Percentiles rank a stretch among this genome's conserved stretches.
These are phyloP conservation scores for Fraxinus angustifolia DNA, from an alignment of 305 asterid genomes.

Conservation along the genomic window DNA sequence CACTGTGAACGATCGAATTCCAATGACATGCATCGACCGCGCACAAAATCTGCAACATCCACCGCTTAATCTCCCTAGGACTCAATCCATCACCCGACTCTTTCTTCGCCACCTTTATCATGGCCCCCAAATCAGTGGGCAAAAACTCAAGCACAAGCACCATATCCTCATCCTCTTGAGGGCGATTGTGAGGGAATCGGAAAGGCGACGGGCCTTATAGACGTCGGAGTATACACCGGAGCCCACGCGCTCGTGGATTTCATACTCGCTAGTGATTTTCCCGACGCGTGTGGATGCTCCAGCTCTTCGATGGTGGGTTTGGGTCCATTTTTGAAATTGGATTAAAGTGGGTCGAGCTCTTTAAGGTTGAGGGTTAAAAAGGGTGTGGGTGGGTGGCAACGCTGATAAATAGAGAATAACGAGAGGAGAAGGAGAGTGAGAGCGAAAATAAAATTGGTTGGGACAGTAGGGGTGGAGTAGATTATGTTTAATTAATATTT, in stretches of 20 bases:
- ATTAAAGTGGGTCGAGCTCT: not conserved
- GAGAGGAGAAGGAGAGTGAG: too few species aligned
- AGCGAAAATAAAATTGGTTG: too few species aligned
- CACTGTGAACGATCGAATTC: conserved; percentile 78
- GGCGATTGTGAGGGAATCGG: conserved; percentile 69
- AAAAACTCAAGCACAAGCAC: conserved; percentile 86
- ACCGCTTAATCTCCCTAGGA: conserved; percentile 59
- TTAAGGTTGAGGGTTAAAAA: too few species aligned
- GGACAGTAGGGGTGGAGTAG: too few species aligned
- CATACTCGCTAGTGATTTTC: conserved; percentile 66
- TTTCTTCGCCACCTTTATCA: conserved; percentile 58
- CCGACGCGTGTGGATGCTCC: conserved; percentile 90
- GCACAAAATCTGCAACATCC: conserved; percentile 78
- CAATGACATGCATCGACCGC: conserved; percentile 81
- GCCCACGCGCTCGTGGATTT: conserved; percentile 69
- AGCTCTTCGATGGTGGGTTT: conserved; percentile 43
- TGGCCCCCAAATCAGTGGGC: conserved; percentile 64
- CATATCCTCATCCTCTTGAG: conserved; percentile 90
- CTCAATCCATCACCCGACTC: conserved; percentile 59
- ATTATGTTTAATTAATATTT: too few species aligned
- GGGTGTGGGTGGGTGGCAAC: too few species aligned
- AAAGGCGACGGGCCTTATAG: conserved; percentile 67
- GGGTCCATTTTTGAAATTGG: not conserved
- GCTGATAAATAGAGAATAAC: too few species aligned
- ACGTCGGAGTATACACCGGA: conserved; percentile 96